Percentiles rank a stretch among this genome's conserved stretches.
These are phyloP conservation scores for Pulveroboletus sp. DNA, from an alignment of 768 basidiomycete species.

Conservation along the genomic window DNA sequence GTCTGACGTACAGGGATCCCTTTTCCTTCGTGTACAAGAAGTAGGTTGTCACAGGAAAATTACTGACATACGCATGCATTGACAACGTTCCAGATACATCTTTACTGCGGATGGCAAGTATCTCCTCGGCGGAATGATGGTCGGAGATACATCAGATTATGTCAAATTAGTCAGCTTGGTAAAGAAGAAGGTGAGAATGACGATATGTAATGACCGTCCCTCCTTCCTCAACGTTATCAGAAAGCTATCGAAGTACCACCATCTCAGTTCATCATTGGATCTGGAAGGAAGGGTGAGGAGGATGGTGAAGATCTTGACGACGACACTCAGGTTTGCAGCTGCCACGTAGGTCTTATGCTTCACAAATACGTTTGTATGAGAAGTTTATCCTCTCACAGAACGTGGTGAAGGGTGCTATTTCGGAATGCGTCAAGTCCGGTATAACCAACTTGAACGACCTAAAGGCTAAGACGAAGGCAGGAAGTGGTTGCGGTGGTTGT, in stretches of 20 bases:
- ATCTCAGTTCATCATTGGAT: constrained; percentile 62
- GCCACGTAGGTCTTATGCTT: constrained; percentile 58
- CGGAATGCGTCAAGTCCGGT: constrained; percentile 48
- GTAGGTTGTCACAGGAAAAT: constrained; percentile 7
- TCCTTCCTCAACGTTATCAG: constrained; percentile 27
- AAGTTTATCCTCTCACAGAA: constrained; percentile 49
- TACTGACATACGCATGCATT: not conserved
- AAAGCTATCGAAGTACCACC: constrained; percentile 64
- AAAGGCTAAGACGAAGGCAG: constrained; percentile 65
- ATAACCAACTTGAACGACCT: constrained; percentile 47
- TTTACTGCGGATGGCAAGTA: constrained; percentile 69
- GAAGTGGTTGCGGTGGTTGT: constrained; percentile 73
- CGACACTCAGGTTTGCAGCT: constrained; percentile 68
- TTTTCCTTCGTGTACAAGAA: constrained; percentile 73
- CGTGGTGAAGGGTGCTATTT: constrained; percentile 57
- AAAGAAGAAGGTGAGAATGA: constrained; percentile 51
- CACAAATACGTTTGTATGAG: no score
- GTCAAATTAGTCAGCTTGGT: constrained; percentile 66
- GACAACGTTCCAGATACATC: constrained; percentile 57
- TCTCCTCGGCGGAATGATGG: constrained; percentile 75
- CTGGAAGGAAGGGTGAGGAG: constrained; percentile 45
- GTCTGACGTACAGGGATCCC: constrained; percentile 66
- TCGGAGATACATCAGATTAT: constrained; percentile 68
- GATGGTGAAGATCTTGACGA: constrained; percentile 67
- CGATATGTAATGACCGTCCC: not conserved